Conservation (phyloP, 345 rosid species). For the Crucihimalaya himalaica region DNA sequence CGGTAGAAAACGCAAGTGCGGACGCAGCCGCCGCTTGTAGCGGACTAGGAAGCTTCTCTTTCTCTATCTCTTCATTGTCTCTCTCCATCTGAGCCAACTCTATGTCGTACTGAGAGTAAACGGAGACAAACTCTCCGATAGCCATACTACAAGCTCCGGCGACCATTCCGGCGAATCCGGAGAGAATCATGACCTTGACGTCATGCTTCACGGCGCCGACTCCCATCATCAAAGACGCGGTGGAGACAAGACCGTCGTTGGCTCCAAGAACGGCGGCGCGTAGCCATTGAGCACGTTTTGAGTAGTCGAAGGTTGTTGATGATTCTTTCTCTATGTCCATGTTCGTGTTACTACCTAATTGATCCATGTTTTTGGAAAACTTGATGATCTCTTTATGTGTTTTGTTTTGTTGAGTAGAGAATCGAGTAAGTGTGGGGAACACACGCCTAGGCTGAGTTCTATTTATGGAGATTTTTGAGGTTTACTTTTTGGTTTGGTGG, state of each 20-base stretch:
- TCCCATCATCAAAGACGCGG: constrained; percentile 90
- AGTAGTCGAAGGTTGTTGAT: constrained; percentile 56
- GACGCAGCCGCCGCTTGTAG: constrained; percentile 85
- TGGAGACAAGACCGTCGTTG: constrained; percentile 86
- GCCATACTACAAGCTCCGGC: constrained; percentile 99
- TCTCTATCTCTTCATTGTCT: constrained; percentile 37
- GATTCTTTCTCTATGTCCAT: constrained; percentile 48
- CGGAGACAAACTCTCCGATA: constrained; percentile 91
- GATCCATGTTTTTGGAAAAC: constrained; percentile 29
- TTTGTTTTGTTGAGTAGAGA: constrained; percentile 17
- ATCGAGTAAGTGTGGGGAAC: constrained; percentile 56
- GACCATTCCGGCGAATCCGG: constrained; percentile 86
- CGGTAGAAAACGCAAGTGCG: constrained; percentile 73
- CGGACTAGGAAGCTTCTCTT: constrained; percentile 71
- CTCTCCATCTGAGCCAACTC: constrained; percentile 77
- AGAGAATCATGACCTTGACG: constrained; percentile 72
- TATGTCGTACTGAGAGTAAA: constrained; percentile 79
- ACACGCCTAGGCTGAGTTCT: constrained; percentile 58
- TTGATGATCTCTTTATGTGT: constrained; percentile 34
- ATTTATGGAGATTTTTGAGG: constrained; percentile 45
- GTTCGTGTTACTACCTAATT: constrained; percentile 32
- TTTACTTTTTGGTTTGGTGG: constrained; percentile 41
- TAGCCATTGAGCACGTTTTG: constrained; percentile 90
- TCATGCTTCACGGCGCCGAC: constrained; percentile 86
- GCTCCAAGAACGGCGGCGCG: constrained; percentile 95